Evolutionary conservation across 306 rosid species (phyloP), one percentile per base, ranked within the genome.

Genomic region (Vigna unguiculata): DNA sequence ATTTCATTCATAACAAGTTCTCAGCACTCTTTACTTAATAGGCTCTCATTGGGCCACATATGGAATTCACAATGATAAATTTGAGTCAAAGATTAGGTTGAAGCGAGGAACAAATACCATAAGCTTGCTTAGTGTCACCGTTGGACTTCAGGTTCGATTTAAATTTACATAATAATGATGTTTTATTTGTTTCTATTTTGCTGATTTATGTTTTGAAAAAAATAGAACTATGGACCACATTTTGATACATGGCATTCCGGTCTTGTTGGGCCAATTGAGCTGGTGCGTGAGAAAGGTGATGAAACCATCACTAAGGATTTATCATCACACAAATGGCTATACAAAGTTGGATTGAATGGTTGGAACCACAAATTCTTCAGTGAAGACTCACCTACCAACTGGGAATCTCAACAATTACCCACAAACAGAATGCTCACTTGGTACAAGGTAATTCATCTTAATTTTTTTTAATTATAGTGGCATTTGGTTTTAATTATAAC

Each of bases 341-440:
- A 86, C 79, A 74, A 76, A 69, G 69, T 85, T 43, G 91, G 91
- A 0, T 69, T 90, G 9, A 12, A 80, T 51, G 94, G 94, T 7
- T 59, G 85, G 45, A 74, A 79, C 1, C 17, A 76, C 41, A 22
- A 46, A 28, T 20, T 80, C 9, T 87, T 43, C 17, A 75, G 62
- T 11, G 19, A 36, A 0, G 80, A 78, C 32, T 82, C 90, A 2
- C 36, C 8, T 34, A 8, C 1, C 8, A 34, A 34, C 6, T 45
- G 5, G 49, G 66, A 67, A 54, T 48, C 81, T 2, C 16, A 40
- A 1, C 0, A 60, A 0, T 2, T 87, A 4, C 88, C 91, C 6
- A n/a, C 17, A 4, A 73, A 87, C 43, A 83, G 52, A 22, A 86
- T 32, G 79, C 53, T 90, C 73, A 90, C 90, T 20, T 87, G 91